Conservation (phyloP, 2,329 filamentous ascomycete genomes). For the Gyromitra esculenta region DNA sequence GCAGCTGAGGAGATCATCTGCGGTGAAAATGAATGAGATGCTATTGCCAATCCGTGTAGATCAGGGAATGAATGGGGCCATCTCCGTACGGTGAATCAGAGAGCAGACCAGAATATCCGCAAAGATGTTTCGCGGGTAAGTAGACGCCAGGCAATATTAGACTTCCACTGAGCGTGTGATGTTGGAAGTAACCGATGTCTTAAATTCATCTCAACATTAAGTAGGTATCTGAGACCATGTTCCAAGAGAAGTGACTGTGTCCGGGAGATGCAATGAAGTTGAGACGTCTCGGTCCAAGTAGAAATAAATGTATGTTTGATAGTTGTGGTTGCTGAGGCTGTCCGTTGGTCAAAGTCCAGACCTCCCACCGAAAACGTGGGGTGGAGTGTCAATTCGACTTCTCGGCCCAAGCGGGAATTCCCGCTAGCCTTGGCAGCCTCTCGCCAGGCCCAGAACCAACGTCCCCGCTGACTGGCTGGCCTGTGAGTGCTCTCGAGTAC, state of each 20-base stretch:
- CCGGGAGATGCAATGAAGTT: neutral
- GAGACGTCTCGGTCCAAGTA: neutral
- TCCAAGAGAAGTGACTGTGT: neutral
- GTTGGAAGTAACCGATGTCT: neutral
- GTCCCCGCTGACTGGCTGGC: neutral
- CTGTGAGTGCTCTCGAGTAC: neutral
- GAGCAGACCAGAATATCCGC: neutral
- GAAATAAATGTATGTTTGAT: neutral
- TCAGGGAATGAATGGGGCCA: neutral
- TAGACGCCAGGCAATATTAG: neutral
- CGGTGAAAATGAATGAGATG: neutral
- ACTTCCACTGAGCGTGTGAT: neutral
- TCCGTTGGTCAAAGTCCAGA: neutral
- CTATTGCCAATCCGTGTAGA: neutral
- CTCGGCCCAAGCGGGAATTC: neutral
- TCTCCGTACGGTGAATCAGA: neutral
- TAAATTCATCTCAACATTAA: neutral
- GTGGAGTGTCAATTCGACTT: neutral
- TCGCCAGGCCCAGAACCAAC: neutral
- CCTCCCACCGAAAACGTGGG: neutral
- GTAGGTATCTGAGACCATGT: neutral
- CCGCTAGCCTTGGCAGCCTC: slow-evolving; percentile 1
- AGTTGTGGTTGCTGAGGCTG: neutral
- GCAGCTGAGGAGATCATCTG: neutral
- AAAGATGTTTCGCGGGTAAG: neutral